Evolutionary conservation across 495 filamentous ascomycete genomes (phyloP).

Genomic region (Penicillium cosmopolitanum): DNA sequence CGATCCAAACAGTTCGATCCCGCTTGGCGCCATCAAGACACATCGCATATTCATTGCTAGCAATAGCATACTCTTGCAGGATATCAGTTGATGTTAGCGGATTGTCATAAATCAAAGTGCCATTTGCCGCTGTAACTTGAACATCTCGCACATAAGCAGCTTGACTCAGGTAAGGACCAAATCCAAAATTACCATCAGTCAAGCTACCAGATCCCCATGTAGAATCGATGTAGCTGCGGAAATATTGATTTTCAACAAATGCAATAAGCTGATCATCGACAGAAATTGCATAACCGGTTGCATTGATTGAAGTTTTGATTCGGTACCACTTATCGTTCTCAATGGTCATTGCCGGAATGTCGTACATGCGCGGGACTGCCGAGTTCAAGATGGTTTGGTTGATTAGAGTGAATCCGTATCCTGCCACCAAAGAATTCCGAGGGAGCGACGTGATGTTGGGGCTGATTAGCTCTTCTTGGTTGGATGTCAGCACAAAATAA

Average conservation of each 20-base stretch:
- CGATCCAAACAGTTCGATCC: conserved; percentile 28
- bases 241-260: conserved; percentile 9
- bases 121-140: conserved; percentile 29
- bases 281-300: conserved; percentile 19
- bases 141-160: conserved; percentile 36
- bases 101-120: conserved; percentile 32
- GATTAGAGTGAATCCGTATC: conserved; percentile 23
- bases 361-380: conserved; percentile 10
- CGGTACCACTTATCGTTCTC: conserved; percentile 19
- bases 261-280: conserved; percentile 16
- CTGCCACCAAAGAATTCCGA: conserved; percentile 20
- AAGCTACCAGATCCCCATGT: conserved; percentile 7
- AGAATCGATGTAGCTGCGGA: not conserved
- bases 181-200: conserved; percentile 33
- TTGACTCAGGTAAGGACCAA: conserved; percentile 39
- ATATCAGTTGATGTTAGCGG: conserved; percentile 23
- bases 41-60: conserved; percentile 26
- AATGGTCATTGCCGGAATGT: conserved; percentile 11
- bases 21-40: conserved; percentile 36
- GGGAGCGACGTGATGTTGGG: conserved; percentile 21
- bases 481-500: conserved; percentile 22
- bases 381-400: conserved; percentile 21
- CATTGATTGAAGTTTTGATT: conserved; percentile 21
- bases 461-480: conserved; percentile 9
- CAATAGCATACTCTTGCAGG: conserved; percentile 31